Evolutionary conservation across 2,329 filamentous ascomycete species (phyloP), one percentile per base, ranked within the genome.

Genomic region (Huntiella abstrusa): DNA sequence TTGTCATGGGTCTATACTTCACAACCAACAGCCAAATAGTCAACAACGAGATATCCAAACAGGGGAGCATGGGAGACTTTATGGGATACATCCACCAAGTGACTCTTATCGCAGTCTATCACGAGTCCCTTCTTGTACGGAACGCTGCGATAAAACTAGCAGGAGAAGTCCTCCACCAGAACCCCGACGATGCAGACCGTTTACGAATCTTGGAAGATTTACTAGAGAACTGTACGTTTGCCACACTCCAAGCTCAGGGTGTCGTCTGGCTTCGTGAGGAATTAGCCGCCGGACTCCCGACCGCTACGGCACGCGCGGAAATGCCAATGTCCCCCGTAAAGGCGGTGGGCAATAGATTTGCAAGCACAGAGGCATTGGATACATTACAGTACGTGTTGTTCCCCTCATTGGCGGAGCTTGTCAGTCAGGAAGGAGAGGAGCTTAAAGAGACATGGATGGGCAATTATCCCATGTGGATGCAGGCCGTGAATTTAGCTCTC

Each of bases 251-350:
- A 56, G 75, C 71, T 6, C 74, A 71, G 37, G 75, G 75, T 0
- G 66, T 80, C 4, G 66, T 67, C 3, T 80, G 76, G 76, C 59
- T 79, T 33, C 69, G 73, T 46, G 75, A 79, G 53, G 76, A 80
- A 55, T 61, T 79, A 12, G 64, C 77, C 6, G 57, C 64, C 4
- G 45, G 45, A 3, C 45, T 50, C 19, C 48, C 48, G 4, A 45
- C 34, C 32, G 48, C 48, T 10, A 34, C 37, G 19, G 48, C 47
- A 19, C 40, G 48, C 16, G 67, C 70, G 3, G 59, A 53, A 19
- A 57, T 58, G 36, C 47, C 57, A 22, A 39, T 46, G 16, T 48
- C 39, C 22, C 49, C 49, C 7, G 35, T 45, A 5, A 50, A 48
- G 33, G 19, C 45, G 19, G 45, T 45, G 7, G 59, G 56, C 6